Percentiles rank a stretch among this genome's conserved stretches.
These are phyloP conservation scores for Nepenthes mirabilis DNA, from an alignment of 148 eudicot species.

Conservation along the genomic window DNA sequence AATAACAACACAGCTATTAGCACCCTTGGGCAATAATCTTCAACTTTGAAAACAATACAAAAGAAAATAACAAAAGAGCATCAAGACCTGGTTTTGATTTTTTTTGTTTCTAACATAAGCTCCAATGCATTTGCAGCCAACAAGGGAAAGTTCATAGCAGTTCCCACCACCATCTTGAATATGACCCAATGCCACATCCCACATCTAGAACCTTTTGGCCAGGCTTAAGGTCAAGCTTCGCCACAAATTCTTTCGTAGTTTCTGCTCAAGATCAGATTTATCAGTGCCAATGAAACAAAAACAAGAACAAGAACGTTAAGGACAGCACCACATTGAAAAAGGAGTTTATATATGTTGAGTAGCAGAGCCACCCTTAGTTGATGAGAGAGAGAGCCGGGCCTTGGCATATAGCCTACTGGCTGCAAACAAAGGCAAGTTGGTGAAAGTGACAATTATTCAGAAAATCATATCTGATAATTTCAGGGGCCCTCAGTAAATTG, in stretches of 20 bases:
- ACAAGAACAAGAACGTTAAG: background rate
- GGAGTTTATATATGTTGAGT: too few species aligned
- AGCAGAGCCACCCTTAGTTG: too few species aligned
- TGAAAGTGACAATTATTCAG: too few species aligned
- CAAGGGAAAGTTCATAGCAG: constrained; percentile 69
- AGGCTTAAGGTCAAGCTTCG: constrained; percentile 70
- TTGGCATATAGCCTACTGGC: too few species aligned
- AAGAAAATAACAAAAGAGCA: constrained; percentile 2
- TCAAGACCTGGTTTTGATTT: constrained; percentile 85
- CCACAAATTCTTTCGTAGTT: constrained; percentile 88
- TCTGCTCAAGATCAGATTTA: constrained; percentile 44
- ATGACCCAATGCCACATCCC: constrained; percentile 93
- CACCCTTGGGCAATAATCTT: background rate
- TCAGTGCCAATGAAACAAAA: constrained; percentile 2
- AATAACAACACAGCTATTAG: constrained; percentile 8
- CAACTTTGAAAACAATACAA: background rate
- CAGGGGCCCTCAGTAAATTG: too few species aligned
- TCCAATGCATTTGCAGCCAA: constrained; percentile 92
- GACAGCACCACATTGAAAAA: background rate
- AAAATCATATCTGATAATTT: too few species aligned
- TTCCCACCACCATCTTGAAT: constrained; percentile 47
- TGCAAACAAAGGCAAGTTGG: too few species aligned
- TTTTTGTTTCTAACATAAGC: constrained; percentile 94
- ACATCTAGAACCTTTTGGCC: constrained; percentile 96
- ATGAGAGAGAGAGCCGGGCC: too few species aligned